Evolutionary conservation across 75 land plant genomes (phyloP).

Genomic region (Cryptomeria japonica): DNA sequence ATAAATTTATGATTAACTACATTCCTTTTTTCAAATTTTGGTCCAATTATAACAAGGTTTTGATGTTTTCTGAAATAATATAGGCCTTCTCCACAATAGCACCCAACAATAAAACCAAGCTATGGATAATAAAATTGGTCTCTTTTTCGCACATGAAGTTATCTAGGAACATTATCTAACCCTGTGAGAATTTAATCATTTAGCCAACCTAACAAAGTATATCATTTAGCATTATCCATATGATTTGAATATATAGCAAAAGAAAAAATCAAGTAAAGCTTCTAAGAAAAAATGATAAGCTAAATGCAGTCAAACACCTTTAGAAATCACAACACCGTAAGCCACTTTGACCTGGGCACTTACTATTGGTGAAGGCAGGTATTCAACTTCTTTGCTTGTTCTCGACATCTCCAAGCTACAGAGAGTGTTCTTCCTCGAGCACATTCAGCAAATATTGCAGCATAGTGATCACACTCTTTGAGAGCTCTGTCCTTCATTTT

Average conservation of each 20-base stretch:
- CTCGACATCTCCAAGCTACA: conserved; percentile 85
- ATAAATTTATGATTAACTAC: background rate
- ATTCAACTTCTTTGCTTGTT: conserved; percentile 80
- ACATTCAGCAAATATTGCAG: conserved; percentile 84
- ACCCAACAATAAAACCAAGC: background rate
- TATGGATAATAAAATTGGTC: background rate
- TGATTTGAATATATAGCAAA: background rate
- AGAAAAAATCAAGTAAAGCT: background rate
- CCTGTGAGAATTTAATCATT: background rate
- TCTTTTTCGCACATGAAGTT: background rate
- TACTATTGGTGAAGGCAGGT: conserved; percentile 89
- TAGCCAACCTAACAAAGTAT: background rate
- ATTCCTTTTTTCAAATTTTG: too few relatives aligned
- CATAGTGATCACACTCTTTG: conserved; percentile 77
- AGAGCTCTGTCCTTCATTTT: conserved; percentile 98
- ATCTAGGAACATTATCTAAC: background rate
- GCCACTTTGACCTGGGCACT: conserved; percentile 20
- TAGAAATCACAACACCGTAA: background rate
- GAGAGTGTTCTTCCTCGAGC: conserved; percentile 90
- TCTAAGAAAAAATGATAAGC: background rate
- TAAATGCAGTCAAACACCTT: background rate
- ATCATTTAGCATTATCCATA: background rate
- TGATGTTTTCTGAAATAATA: background rate
- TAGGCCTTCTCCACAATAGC: background rate
- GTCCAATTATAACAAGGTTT: background rate